These are phyloP conservation scores for Grigorovia jiainica DNA, from an alignment of 805 yeast genomes.

Conservation along the genomic window DNA sequence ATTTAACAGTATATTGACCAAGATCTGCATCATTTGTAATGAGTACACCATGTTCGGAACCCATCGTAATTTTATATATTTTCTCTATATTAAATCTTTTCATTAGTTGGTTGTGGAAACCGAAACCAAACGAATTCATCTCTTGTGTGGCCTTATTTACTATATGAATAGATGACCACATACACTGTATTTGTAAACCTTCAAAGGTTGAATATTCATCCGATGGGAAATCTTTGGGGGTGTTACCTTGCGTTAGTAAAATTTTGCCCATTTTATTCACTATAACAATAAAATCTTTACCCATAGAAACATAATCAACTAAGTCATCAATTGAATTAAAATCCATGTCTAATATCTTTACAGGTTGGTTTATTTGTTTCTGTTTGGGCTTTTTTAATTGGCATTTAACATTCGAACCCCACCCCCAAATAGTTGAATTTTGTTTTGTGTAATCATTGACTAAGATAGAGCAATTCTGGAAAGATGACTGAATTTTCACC, in stretches of 20 bases:
- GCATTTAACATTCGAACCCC: slow-evolving; percentile 44
- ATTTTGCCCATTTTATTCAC: slow-evolving; percentile 11
- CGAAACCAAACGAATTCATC: slow-evolving; percentile 57
- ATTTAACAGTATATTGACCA: slow-evolving; percentile 10
- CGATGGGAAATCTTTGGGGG: slow-evolving; percentile 13
- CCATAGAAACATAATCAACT: slow-evolving; percentile 18
- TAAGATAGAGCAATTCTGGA: slow-evolving; percentile 55
- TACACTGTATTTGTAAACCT: slow-evolving; percentile 21
- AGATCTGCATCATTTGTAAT: slow-evolving; percentile 8
- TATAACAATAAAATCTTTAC: slow-evolving; percentile 21
- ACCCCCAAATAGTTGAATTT: slow-evolving; percentile 29
- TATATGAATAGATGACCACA: slow-evolving; percentile 78
- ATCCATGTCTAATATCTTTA: slow-evolving; percentile 8
- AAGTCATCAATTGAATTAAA: background rate
- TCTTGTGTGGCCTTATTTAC: slow-evolving; percentile 7
- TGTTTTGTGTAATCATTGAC: slow-evolving; percentile 47
- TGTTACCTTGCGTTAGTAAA: slow-evolving; percentile 8
- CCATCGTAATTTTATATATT: slow-evolving; percentile 35
- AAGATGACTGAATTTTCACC: slow-evolving; percentile 20
- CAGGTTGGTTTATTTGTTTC: slow-evolving; percentile 12
- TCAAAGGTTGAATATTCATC: slow-evolving; percentile 7
- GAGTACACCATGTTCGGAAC: slow-evolving; percentile 81
- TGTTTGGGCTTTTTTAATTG: slow-evolving; percentile 31
- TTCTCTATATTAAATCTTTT: slow-evolving; percentile 9
- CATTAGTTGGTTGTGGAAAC: slow-evolving; percentile 61